Evolutionary conservation across 148 eudicot species (phyloP).

Genomic region (Rhododendron kiyosumense): DNA sequence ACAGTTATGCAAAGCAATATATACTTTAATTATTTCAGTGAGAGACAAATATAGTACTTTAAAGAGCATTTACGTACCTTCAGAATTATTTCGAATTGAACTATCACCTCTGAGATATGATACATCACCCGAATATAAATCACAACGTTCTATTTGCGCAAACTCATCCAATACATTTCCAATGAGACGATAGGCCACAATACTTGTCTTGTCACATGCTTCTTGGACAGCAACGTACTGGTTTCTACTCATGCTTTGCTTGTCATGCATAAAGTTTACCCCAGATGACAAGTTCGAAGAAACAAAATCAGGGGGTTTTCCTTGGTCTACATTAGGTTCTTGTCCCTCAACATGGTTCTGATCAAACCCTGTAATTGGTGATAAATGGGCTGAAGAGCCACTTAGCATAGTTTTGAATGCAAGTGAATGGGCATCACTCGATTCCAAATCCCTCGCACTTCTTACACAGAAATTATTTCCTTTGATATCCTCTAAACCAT

Average conservation of each 20-base stretch:
- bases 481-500: neutral
- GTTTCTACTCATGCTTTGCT: slow-evolving; percentile 27
- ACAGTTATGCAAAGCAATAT: neutral
- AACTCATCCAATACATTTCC: slow-evolving; percentile 45
- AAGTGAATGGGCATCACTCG: neutral
- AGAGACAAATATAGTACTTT: neutral
- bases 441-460: neutral
- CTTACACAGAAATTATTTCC: neutral
- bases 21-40: neutral
- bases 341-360: neutral
- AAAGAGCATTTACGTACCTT: slow-evolving; percentile 27
- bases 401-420: neutral
- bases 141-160: slow-evolving; percentile 36
- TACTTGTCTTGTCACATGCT: slow-evolving; percentile 68
- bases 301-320: slow-evolving; percentile 11
- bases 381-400: neutral
- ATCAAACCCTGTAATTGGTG: neutral
- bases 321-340: slow-evolving; percentile 13
- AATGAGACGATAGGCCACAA: slow-evolving; percentile 50
- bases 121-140: slow-evolving; percentile 25
- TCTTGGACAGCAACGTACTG: slow-evolving; percentile 59
- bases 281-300: slow-evolving; percentile 7
- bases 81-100: slow-evolving; percentile 12
- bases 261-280: slow-evolving; percentile 4
- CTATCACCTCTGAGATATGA: slow-evolving; percentile 49